phyloP scores from a whole-genome alignment of 768 basidiomycete genomes.

The Suillus decipiens region DNA sequence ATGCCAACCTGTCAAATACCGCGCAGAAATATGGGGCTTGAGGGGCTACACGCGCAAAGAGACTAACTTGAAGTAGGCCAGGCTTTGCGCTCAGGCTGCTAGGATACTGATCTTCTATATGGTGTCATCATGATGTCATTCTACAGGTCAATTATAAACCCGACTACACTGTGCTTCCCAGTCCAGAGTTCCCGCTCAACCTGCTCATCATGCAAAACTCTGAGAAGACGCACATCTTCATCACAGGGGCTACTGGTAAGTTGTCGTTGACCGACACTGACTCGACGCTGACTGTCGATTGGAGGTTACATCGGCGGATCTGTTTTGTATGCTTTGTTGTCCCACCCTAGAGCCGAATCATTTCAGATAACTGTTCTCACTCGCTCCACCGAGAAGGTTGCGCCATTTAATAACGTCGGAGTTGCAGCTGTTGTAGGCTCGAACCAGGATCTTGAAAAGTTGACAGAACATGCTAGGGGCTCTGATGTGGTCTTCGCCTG shows the following conservation, averaged over 20 bases:
- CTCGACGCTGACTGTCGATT: neutral
- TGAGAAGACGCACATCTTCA: slow-evolving; percentile 10
- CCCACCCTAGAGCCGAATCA: slow-evolving; percentile 41
- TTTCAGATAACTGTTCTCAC: slow-evolving; percentile 50
- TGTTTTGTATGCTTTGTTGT: slow-evolving; percentile 48
- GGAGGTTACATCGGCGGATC: slow-evolving; percentile 60
- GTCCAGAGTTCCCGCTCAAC: neutral
- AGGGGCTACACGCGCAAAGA: neutral
- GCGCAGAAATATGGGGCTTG: neutral
- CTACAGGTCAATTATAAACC: neutral
- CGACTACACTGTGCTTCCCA: neutral
- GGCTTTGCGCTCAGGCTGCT: too few species aligned
- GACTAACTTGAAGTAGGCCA: too few species aligned
- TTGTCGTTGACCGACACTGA: neutral
- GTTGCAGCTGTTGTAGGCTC: slow-evolving; percentile 39
- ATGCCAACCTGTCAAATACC: too few species aligned
- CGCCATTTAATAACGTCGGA: slow-evolving; percentile 7
- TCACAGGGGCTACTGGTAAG: slow-evolving; percentile 26
- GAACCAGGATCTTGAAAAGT: slow-evolving; percentile 37
- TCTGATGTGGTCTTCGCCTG: slow-evolving; percentile 45
- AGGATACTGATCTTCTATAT: too few species aligned
- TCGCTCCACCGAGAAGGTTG: slow-evolving; percentile 42
- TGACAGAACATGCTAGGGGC: slow-evolving; percentile 44
- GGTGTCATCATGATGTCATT: neutral
- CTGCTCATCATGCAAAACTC: neutral